phyloP scores from a whole-genome alignment of 2,329 filamentous ascomycete species.

The Exophiala lecanii-corni region DNA sequence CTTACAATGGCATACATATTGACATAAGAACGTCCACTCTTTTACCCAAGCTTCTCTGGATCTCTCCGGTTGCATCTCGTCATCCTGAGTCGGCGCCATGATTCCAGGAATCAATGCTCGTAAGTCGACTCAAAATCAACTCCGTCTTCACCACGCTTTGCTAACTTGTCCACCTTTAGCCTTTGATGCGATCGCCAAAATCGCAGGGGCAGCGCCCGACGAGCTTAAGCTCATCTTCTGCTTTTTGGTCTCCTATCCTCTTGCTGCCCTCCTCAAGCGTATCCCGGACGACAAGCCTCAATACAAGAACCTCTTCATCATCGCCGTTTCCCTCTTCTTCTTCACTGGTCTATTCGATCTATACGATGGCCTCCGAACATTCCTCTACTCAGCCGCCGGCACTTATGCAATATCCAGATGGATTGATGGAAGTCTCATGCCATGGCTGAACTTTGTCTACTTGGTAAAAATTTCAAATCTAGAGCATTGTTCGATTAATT shows the following conservation, averaged over 20 bases:
- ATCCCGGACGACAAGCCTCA: conserved; percentile 79
- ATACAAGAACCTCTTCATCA: conserved; percentile 83
- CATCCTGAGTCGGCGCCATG: conserved; percentile 44
- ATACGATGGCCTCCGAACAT: conserved; percentile 75
- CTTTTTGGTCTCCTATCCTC: conserved; percentile 86
- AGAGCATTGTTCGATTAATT: not conserved
- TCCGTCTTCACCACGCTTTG: conserved; percentile 3
- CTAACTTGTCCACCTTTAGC: conserved; percentile 40
- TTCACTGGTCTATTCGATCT: conserved; percentile 89
- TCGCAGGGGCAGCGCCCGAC: conserved; percentile 60
- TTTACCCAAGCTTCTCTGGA: no score
- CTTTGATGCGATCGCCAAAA: conserved; percentile 54
- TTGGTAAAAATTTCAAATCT: conserved; percentile 38
- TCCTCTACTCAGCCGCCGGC: conserved; percentile 72
- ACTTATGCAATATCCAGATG: conserved; percentile 80
- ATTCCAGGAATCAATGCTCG: conserved; percentile 60
- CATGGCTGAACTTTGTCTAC: conserved; percentile 91
- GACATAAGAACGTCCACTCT: no score
- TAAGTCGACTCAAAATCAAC: conserved; percentile 33
- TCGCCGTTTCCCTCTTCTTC: conserved; percentile 79
- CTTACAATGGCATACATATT: no score
- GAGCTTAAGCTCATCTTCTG: conserved; percentile 85
- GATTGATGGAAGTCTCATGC: conserved; percentile 87
- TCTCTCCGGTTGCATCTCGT: no score
- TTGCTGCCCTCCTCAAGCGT: conserved; percentile 82